phyloP scores from a whole-genome alignment of 805 yeast genomes.

The Metschnikowia kofuensis region DNA sequence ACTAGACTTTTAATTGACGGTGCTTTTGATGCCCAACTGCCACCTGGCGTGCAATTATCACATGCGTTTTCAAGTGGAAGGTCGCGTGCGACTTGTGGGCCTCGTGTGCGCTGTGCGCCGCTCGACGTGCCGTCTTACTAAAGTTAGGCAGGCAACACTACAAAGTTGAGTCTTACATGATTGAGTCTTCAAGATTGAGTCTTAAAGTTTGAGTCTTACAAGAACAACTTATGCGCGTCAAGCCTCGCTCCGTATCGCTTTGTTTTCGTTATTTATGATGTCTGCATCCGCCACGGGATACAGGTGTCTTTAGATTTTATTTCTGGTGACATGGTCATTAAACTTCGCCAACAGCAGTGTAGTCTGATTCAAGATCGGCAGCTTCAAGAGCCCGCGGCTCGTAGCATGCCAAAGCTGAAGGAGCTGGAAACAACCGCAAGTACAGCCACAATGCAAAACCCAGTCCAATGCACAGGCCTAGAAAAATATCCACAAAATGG shows the following conservation, averaged over 20 bases:
- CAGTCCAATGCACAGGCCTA: constrained; percentile 70
- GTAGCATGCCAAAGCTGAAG: constrained; percentile 32
- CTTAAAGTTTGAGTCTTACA: too few species aligned
- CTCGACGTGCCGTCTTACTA: too few species aligned
- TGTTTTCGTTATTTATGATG: too few species aligned
- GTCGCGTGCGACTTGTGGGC: background rate
- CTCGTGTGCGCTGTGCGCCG: background rate
- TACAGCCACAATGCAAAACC: constrained; percentile 58
- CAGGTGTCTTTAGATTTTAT: too few species aligned
- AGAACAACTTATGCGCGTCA: too few species aligned
- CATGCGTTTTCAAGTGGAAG: background rate
- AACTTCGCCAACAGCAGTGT: constrained; percentile 13
- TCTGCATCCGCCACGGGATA: too few species aligned
- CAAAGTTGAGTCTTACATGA: too few species aligned
- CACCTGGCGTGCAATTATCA: background rate
- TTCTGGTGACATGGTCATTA: background rate
- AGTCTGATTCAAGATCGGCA: constrained; percentile 13
- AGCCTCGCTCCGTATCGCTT: too few species aligned
- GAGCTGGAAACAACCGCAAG: constrained; percentile 48
- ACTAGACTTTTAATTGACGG: too few species aligned
- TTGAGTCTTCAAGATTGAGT: too few species aligned
- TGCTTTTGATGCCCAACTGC: background rate
- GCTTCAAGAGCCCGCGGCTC: constrained; percentile 34
- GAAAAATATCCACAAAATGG: constrained; percentile 78
- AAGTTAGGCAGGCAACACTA: too few species aligned